Evolutionary conservation across 371 early-diverging fungal species (phyloP).

Genomic region (Lichtheimia corymbifera): DNA sequence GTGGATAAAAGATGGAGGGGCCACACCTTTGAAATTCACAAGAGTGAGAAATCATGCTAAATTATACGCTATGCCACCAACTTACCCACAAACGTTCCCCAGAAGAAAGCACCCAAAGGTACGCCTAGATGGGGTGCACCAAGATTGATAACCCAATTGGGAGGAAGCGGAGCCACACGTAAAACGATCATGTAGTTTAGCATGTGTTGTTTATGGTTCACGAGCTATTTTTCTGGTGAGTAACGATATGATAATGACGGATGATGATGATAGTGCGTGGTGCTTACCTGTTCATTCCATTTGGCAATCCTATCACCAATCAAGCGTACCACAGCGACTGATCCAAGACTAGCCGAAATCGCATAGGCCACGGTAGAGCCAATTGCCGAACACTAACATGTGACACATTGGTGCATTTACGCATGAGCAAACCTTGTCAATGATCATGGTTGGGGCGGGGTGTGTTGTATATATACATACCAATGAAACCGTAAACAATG

Average conservation of each 20-base stretch:
- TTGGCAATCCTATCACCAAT: slow-evolving; percentile 55
- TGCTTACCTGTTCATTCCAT: slow-evolving; percentile 61
- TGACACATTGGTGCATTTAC: not conserved
- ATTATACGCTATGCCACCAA: not conserved
- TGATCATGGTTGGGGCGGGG: not conserved
- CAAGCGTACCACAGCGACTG: slow-evolving; percentile 53
- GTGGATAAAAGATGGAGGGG: slow-evolving; percentile 66
- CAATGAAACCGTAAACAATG: slow-evolving; percentile 56
- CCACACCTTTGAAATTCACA: slow-evolving; percentile 36
- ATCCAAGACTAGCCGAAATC: slow-evolving; percentile 58
- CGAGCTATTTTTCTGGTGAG: slow-evolving; percentile 28
- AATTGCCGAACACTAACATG: slow-evolving; percentile 54
- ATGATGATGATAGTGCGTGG: not conserved
- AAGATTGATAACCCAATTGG: slow-evolving; percentile 67
- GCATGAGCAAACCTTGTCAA: not conserved
- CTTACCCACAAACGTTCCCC: slow-evolving; percentile 57
- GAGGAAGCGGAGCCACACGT: slow-evolving; percentile 61
- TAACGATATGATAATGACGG: not conserved
- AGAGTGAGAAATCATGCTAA: not conserved
- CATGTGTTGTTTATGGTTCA: slow-evolving; percentile 60
- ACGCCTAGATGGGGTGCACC: slow-evolving; percentile 66
- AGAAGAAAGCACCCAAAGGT: slow-evolving; percentile 50
- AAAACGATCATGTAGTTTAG: slow-evolving; percentile 65
- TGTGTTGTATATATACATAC: not conserved
- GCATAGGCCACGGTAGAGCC: slow-evolving; percentile 63